Evolutionary conservation across 148 eudicot species (phyloP), one percentile per base, ranked within the genome.

Genomic region (Camellia japonica): DNA sequence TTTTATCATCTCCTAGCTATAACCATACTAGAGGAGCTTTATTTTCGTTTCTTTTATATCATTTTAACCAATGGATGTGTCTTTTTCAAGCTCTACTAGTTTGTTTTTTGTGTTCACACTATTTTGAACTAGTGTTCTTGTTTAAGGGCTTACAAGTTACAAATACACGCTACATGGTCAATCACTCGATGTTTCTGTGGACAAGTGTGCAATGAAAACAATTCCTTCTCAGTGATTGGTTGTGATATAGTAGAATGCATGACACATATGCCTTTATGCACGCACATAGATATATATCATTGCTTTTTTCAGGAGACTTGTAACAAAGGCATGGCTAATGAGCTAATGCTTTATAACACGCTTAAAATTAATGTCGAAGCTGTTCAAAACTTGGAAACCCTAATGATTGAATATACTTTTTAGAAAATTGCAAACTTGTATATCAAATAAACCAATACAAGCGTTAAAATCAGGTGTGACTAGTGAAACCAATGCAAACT

Each of bases 61-160:
- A 4, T 42, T 67, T 69, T 52, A 69, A 15, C 54, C 54, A 43
- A 68, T 68, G 19, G 71, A 68, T 69, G 51, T 69, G 54, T 69
- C 73, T 3, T 69, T 16, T 44, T 69, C 0, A 4, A 16, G 18
- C 73, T 52, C n/a, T 12, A 51, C 4, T 72, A 11, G n/a, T 11
- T 20, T n/a, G 7, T 62, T 62, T 44, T 30, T 30, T 2, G 14
- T 30, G 11, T 38, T 54, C 20, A 73, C 8, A 7, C 6, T 23
- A 54, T 38, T 15, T 30, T 55, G 46, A 55, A 49, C 52, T 6
- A 12, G 5, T 23, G 59, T 19, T 6, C 43, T 30, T 73, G 43
- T 58, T 4, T 59, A 52, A 52, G 8, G 65, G 78, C 15, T 14
- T 30, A 30, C 38, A 30, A 30, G 38, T 4, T 2, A 59, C 78